These are phyloP conservation scores for Luvunga scandens DNA, from an alignment of 345 rosid genomes.

Conservation along the genomic window DNA sequence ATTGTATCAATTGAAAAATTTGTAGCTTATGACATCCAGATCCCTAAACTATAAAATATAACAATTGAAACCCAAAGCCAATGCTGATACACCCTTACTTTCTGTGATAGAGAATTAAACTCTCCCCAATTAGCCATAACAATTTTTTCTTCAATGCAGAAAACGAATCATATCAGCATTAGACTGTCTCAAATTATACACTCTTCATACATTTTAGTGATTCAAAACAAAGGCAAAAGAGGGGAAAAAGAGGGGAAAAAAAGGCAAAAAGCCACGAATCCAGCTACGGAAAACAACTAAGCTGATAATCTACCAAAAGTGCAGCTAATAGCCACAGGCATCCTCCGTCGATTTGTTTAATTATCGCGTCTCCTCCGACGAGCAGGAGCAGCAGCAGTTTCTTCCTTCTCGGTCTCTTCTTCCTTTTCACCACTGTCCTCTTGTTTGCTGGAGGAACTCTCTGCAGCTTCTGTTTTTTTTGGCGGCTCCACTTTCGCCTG, in stretches of 20 bases:
- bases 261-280: slow-evolving; percentile 14
- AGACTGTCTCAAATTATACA: slow-evolving; percentile 30
- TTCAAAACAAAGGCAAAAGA: slow-evolving; percentile 5
- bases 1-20: too few species aligned
- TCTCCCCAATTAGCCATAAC: neutral
- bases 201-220: slow-evolving; percentile 24
- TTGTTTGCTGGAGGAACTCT: slow-evolving; percentile 36
- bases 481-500: slow-evolving; percentile 43
- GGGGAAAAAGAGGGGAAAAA: fast-evolving
- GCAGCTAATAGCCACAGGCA: slow-evolving; percentile 1
- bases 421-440: slow-evolving; percentile 42
- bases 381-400: slow-evolving; percentile 30
- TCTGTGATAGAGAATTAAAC: neutral
- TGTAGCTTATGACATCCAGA: too few species aligned
- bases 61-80: neutral
- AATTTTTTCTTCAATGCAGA: neutral
- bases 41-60: neutral
- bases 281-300: slow-evolving; percentile 24
- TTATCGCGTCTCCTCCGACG: slow-evolving; percentile 67
- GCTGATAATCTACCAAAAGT: slow-evolving; percentile 29
- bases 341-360: slow-evolving; percentile 14
- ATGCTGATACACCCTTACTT: too few species aligned
- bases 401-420: slow-evolving; percentile 47
- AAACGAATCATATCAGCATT: neutral
- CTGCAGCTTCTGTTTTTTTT: slow-evolving; percentile 40